Evolutionary conservation across 2,329 filamentous ascomycete species (phyloP), one percentile per base, ranked within the genome.

Genomic region (Cordyceps tenuipes): DNA sequence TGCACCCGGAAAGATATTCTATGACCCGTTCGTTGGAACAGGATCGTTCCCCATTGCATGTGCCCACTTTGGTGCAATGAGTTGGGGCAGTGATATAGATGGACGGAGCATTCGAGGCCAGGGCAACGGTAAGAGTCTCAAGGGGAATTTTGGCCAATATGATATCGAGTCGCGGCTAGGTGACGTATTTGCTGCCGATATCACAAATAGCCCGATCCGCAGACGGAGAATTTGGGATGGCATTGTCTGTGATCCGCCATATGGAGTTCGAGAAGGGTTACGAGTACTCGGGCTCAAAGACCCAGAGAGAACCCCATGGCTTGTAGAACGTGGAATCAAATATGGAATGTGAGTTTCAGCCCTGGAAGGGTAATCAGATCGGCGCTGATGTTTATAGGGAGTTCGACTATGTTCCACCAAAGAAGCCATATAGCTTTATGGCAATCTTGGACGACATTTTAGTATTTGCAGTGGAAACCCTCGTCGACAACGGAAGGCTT

Each of bases 11-110:
- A 95, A 90, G 69, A 71, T 97, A 2, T 90, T 96, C 67, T 97
- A 93, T 68, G 94, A 99, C 67, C 94, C 94, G 0, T 99, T 99
- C 69, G 91, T 94, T 62, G 94, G 94, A 5, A 97, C 94, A 0
- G 94, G 93, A 5, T 93, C 91, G 58, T 97, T 99, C 69, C 89
- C 91, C 1, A 78, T 99, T 26, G 91, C 94, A 0, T 93, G 90
- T 66, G 89, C 92, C 1, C 88, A 96, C 72, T 97, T 96, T 68
- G 94, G 94, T 1, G 91, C 92, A 1, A 71, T 89, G 15, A 85
- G 87, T 0, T 87, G 90, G 69, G 94, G 94, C 5, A 93, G 89
- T 66, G 94, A 99, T 72, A 96, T 99, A 62, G 94, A 99, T 71
- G 91, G 91, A 1, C 83, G 94, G 17, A 91, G 88, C 66, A 90